These are phyloP conservation scores for Sclerotinia glacialis DNA, from an alignment of 2,329 filamentous ascomycete genomes.

Conservation along the genomic window DNA sequence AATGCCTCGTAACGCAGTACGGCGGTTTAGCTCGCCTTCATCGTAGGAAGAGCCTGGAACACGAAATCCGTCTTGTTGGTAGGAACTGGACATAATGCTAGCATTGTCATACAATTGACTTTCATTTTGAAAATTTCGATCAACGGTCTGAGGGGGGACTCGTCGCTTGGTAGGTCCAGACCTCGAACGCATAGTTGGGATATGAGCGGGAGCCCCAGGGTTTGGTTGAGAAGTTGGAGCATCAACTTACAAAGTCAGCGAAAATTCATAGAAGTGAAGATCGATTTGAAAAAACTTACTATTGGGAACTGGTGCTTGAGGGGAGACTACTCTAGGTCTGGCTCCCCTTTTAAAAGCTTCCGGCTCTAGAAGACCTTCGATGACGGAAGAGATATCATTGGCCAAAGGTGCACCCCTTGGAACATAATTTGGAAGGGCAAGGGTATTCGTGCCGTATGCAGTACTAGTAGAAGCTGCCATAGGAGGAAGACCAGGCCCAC, in stretches of 20 bases:
- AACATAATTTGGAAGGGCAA: conserved; percentile 23
- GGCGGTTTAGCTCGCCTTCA: conserved; percentile 21
- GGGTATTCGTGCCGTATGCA: conserved; percentile 36
- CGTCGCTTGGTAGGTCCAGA: conserved; percentile 7
- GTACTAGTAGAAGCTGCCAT: conserved; percentile 31
- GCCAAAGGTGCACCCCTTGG: conserved; percentile 22
- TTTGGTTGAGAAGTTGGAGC: background rate
- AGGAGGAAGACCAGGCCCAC: conserved; percentile 26
- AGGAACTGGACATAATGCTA: conserved; percentile 36
- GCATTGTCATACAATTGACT: conserved; percentile 41
- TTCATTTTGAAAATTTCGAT: conserved; percentile 41
- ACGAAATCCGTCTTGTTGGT: conserved; percentile 21
- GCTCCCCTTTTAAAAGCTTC: background rate
- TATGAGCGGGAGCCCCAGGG: conserved; percentile 1
- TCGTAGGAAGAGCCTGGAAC: conserved; percentile 3
- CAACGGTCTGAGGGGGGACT: background rate
- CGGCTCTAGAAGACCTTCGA: conserved; percentile 28
- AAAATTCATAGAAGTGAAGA: background rate
- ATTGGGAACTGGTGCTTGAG: background rate
- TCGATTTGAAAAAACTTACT: background rate
- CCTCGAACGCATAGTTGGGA: conserved; percentile 13
- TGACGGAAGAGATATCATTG: conserved; percentile 27
- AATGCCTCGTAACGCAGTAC: conserved; percentile 17
- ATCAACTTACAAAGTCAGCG: conserved; percentile 16
- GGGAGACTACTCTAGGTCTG: background rate